Evolutionary conservation across 306 rosid genomes (phyloP).

Genomic region (Begonia loranthoides): DNA sequence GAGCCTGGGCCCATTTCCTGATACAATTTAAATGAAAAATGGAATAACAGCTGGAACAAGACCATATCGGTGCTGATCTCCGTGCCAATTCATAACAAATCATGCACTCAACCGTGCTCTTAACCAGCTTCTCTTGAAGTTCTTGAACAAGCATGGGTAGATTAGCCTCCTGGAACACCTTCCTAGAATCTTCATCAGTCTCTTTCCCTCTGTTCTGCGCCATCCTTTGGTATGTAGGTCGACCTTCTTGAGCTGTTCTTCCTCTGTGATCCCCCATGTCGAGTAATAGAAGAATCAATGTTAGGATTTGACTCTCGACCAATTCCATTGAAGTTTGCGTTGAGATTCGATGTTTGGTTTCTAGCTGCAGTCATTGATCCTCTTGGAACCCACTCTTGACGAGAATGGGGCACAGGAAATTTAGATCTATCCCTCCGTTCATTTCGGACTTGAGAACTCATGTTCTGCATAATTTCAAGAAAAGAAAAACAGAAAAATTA

Average conservation of each 20-base stretch:
- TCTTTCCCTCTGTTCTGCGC: constrained; percentile 25
- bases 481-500: no score
- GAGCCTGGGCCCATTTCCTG: constrained; percentile 91
- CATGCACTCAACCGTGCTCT: constrained; percentile 75
- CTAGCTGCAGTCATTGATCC: constrained; percentile 14
- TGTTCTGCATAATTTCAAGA: constrained; percentile 10
- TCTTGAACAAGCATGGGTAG: constrained; percentile 84
- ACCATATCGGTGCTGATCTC: constrained; percentile 79
- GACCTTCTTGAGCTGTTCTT: constrained; percentile 14
- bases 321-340: background rate
- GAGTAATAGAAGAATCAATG: constrained; percentile 4
- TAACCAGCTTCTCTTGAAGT: constrained; percentile 77
- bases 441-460: constrained; percentile 36
- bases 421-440: constrained; percentile 49
- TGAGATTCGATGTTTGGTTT: constrained; percentile 4
- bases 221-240: constrained; percentile 19
- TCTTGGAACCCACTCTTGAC: constrained; percentile 52
- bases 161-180: constrained; percentile 25
- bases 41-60: constrained; percentile 78
- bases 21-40: constrained; percentile 76
- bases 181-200: constrained; percentile 25
- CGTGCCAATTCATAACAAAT: constrained; percentile 83
- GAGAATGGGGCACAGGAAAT: constrained; percentile 27
- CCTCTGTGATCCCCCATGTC: constrained; percentile 18
- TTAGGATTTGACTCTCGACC: constrained; percentile 1